Percentiles rank a stretch among this genome's conserved stretches.
phyloP scores from a whole-genome alignment of 148 eudicot genomes.

The Bassia scoparia region DNA sequence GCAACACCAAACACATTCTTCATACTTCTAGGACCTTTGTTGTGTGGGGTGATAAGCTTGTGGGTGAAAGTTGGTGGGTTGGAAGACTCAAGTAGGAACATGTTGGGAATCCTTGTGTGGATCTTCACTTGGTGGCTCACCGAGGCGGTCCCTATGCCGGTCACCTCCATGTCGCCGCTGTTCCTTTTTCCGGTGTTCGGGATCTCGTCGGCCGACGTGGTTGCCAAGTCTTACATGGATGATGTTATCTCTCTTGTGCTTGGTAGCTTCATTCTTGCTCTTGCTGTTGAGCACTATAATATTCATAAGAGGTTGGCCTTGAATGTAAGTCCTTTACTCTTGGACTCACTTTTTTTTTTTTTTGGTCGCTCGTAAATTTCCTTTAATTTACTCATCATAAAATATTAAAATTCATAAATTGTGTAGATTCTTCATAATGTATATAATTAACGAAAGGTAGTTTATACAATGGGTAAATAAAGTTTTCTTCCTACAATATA shows the following conservation, averaged over 20 bases:
- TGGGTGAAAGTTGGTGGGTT: slow-evolving; percentile 44
- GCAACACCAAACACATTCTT: slow-evolving; percentile 53
- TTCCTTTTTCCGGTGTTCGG: slow-evolving; percentile 88
- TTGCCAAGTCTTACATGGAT: slow-evolving; percentile 73
- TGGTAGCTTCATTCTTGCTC: slow-evolving; percentile 92
- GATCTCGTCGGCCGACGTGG: slow-evolving; percentile 60
- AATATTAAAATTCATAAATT: too few species aligned
- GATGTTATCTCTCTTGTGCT: slow-evolving; percentile 84
- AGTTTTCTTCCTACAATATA: too few species aligned
- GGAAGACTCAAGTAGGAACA: slow-evolving; percentile 40
- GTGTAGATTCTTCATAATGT: too few species aligned
- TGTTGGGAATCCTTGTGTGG: slow-evolving; percentile 74
- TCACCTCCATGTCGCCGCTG: slow-evolving; percentile 88
- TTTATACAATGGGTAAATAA: too few species aligned
- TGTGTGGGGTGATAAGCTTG: slow-evolving; percentile 47
- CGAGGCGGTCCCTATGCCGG: slow-evolving; percentile 95
- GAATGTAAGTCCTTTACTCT: slow-evolving; percentile 44
- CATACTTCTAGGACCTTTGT: slow-evolving; percentile 61
- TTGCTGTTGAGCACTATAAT: slow-evolving; percentile 95
- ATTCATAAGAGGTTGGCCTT: slow-evolving; percentile 87
- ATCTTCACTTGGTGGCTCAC: slow-evolving; percentile 89
- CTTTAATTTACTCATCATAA: too few species aligned
- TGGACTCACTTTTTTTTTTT: background rate
- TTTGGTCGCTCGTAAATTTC: background rate
- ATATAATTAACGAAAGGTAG: too few species aligned